Evolutionary conservation across 495 filamentous ascomycete species (phyloP), one percentile per base, ranked within the genome.

Genomic region (Xylaria longipes): DNA sequence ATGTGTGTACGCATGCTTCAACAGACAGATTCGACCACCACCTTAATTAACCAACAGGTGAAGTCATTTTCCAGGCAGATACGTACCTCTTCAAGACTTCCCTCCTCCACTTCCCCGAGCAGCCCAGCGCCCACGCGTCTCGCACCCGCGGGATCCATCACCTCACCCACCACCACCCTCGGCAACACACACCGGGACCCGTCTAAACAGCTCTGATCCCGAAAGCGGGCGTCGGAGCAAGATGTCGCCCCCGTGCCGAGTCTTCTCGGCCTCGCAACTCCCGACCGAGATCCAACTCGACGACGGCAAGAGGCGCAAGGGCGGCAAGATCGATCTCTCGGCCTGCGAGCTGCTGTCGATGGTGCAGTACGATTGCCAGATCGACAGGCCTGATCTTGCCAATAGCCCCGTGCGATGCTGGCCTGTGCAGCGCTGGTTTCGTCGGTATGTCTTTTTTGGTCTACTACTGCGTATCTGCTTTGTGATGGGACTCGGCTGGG

Each of bases 281-380:
- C 79, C 82, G 1, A 27, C 79, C 17, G 78, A 83, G 54, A 75
- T 90, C 66, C 89, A 92, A 70, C 67, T 81, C 20, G 81, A 77
- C 15, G 68, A 83, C 63, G 84, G 86, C 6, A 85, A 82, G 67
- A 67, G 72, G 69, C 86, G 87, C 65, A 89, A 92, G 77, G 85
- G 80, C 62, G 68, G 74, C 9, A 74, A 78, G 46, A 80, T 91
- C 73, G 85, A 93, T 61, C 82, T 97, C 20, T 82, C 87, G 62
- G 82, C 88, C 57, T 97, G 94, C 82, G 86, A 91, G 77, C 84
- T 97, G 39, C 79, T 92, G 66, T 90, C 93, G 80, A 85, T 97
- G 85, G 80, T 93, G 71, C 94, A 97, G 81, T 97, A 96, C 81
- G 88, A 89, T 4, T 97, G 94, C 79, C 83, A 90, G 73, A 83